phyloP scores from a whole-genome alignment of 371 early-diverging fungal genomes.

The Mucor saturninus region DNA sequence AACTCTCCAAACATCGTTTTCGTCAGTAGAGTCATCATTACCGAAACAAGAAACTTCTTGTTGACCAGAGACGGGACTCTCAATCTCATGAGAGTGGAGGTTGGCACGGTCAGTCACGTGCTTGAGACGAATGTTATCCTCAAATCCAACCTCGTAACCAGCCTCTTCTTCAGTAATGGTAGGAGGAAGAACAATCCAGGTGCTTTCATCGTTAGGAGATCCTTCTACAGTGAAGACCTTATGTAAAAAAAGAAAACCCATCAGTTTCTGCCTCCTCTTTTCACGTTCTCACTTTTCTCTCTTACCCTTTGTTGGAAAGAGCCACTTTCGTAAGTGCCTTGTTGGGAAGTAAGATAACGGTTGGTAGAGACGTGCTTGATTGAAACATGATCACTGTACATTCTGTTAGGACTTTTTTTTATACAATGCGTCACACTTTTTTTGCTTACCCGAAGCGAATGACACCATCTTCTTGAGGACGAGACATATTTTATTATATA shows the following conservation, averaged over 20 bases:
- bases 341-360: conserved; percentile 52
- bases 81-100: conserved; percentile 64
- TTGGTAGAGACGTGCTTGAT: conserved; percentile 45
- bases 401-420: too few species aligned
- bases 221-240: conserved; percentile 47
- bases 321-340: conserved; percentile 44
- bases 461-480: too few species aligned
- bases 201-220: conserved; percentile 42
- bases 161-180: conserved; percentile 36
- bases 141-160: conserved; percentile 57
- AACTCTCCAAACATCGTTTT: conserved; percentile 67
- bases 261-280: not conserved
- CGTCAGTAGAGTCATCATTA: conserved; percentile 49
- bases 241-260: not conserved
- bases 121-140: conserved; percentile 58
- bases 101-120: conserved; percentile 57
- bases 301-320: conserved; percentile 57
- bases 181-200: conserved; percentile 63
- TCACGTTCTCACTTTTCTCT: not conserved
- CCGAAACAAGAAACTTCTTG: conserved; percentile 70
- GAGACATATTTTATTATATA: too few species aligned
- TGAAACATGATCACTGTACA: too few species aligned
- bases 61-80: conserved; percentile 57
- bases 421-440: too few species aligned
- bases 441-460: too few species aligned